Base-by-base conservation (phyloP, 371 early-diverging fungal species). In the Amoeboaphelidium protococcarum region DNA sequence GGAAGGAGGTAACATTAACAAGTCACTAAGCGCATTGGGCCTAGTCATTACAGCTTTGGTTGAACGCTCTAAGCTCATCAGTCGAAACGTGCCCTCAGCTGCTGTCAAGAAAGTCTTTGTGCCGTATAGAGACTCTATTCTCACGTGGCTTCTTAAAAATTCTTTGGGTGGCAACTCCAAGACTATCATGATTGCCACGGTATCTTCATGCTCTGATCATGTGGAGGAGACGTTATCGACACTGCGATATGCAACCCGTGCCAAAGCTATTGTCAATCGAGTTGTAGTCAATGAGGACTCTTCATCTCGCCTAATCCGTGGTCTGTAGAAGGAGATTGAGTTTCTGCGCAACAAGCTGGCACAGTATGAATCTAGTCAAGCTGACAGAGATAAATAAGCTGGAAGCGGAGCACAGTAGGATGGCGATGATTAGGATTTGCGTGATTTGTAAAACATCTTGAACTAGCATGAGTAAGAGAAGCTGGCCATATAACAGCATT, bases 51-150 rank as follows among this genome's bases (percentile, higher is more conserved):
- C 72, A 22, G 73, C 72, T 19, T 61, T 79, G n/a, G 66, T 68
- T 50, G 66, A 71, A 47, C 59, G 65, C 31, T 37, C 60, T 6
- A 52, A 48, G 1, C 66, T 67, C 16, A 60, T 59, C 26, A 57
- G 69, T 2, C 48, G 61, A 19, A 74, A 77, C 58, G 59, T 79
- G 19, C 37, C 37, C 16, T 31, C 37, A 31, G 16, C 37, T 31
- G 37, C 10, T 31, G 37, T 31, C 16, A 31, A 31, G 37, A 31
- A 16, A 10, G 37, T 31, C 16, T 31, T 31, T 31, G 37, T 31
- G 6, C 72, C 76, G 19, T 79, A 79, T 53, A 63, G 80, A 44
- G 76, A 79, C 57, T 69, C 70, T 2, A 74, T 76, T 66, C 68
- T 79, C 61, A 79, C 80, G 16, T 64, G 60, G 27, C 59, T 79